phyloP scores from a whole-genome alignment of 257 asterid genomes.

The Gentiana macrophylla region DNA sequence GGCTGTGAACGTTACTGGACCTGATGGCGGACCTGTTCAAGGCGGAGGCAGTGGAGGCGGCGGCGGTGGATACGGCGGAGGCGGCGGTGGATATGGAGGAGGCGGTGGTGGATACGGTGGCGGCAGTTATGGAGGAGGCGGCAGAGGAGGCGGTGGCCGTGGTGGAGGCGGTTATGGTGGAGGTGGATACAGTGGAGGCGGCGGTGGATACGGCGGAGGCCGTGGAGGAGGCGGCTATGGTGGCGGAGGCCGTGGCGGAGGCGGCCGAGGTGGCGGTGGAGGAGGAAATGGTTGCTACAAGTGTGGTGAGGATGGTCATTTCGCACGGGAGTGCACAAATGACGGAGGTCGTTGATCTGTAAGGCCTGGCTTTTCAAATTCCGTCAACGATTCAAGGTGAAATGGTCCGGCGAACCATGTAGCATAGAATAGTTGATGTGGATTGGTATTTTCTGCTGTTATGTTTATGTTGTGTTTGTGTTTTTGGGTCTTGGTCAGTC shows the following conservation, averaged over 20 bases:
- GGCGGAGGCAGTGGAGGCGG: constrained; percentile 20
- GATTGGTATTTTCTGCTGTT: too few relatives aligned
- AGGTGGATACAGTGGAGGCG: too few relatives aligned
- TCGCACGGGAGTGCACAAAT: constrained; percentile 51
- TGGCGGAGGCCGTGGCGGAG: constrained; percentile 7
- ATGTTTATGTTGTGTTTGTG: too few relatives aligned
- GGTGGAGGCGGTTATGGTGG: constrained; percentile 14
- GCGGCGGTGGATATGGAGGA: constrained; percentile 4
- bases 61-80: constrained; percentile 10
- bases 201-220: too few relatives aligned
- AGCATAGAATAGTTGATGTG: too few relatives aligned
- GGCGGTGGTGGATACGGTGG: constrained; percentile 10
- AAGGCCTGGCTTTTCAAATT: too few relatives aligned
- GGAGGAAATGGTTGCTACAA: constrained; percentile 26
- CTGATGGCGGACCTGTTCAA: constrained; percentile 23
- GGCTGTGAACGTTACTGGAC: constrained; percentile 31
- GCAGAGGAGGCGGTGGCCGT: neutral
- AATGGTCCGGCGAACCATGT: too few relatives aligned
- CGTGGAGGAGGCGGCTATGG: constrained; percentile 22
- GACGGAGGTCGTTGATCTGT: constrained; percentile 24
- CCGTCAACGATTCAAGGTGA: too few relatives aligned
- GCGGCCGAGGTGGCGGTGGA: constrained; percentile 6
- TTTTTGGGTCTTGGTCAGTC: too few relatives aligned
- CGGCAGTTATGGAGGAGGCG: constrained; percentile 8
- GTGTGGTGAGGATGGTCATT: constrained; percentile 51